Evolutionary conservation across 306 rosid species (phyloP).

Genomic region (Trichosanthes cucumerina): DNA sequence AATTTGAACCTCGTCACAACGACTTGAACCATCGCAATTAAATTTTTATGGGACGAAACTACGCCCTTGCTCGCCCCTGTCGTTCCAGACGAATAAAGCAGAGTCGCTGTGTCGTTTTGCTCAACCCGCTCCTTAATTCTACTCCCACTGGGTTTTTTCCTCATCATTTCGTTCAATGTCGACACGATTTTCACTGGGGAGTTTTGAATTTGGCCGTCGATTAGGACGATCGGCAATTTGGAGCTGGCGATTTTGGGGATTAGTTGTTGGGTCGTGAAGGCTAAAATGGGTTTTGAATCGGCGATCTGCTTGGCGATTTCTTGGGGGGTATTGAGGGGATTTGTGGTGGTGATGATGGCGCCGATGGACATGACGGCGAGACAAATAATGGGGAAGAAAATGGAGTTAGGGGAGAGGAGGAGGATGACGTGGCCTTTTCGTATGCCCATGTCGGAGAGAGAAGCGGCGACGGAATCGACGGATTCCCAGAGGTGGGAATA

Average conservation of each 20-base stretch:
- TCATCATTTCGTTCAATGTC: constrained; percentile 45
- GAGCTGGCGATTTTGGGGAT: constrained; percentile 42
- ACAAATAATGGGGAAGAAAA: constrained; percentile 67
- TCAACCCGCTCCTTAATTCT: constrained; percentile 33
- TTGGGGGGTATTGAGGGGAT: constrained; percentile 67
- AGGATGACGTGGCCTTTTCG: constrained; percentile 69
- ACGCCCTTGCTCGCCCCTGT: constrained; percentile 93
- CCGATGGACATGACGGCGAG: constrained; percentile 87
- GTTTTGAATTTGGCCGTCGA: constrained; percentile 2
- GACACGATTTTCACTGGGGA: not conserved
- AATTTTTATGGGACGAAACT: constrained; percentile 60
- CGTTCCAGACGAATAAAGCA: constrained; percentile 81
- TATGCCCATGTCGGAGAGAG: constrained; percentile 54
- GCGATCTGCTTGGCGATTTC: constrained; percentile 75
- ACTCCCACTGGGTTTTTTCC: constrained; percentile 7
- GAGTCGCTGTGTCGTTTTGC: constrained; percentile 78
- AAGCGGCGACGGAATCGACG: constrained; percentile 40
- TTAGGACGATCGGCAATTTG: constrained; percentile 41
- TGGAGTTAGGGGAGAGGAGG: constrained; percentile 74
- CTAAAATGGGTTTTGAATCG: constrained; percentile 58
- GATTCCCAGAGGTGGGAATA: constrained; percentile 55
- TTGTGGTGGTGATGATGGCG: constrained; percentile 78
- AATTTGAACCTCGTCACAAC: constrained; percentile 29
- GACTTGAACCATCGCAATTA: constrained; percentile 56
- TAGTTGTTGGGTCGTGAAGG: constrained; percentile 54